Conservation (phyloP, 2,329 filamentous ascomycete species). For the Fusarium sp. region DNA sequence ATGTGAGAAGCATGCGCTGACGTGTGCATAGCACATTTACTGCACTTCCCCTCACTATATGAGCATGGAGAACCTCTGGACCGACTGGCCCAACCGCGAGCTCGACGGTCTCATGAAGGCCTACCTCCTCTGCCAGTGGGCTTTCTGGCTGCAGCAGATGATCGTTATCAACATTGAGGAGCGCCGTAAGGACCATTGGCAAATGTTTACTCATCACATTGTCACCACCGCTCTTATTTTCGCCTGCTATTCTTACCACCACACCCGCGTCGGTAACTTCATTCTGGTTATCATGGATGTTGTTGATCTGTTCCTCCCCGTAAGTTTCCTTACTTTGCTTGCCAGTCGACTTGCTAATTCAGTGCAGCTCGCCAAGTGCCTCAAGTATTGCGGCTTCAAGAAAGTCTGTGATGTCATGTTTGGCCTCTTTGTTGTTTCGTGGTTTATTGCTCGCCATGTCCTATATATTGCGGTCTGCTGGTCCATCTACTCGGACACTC, state of each 20-base stretch:
- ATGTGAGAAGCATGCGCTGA: not conserved
- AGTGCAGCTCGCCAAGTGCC: slow-evolving; percentile 86
- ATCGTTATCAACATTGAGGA: slow-evolving; percentile 95
- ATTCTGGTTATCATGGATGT: slow-evolving; percentile 94
- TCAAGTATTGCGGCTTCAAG: slow-evolving; percentile 86
- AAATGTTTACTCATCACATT: slow-evolving; percentile 96
- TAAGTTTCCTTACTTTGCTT: slow-evolving; percentile 79
- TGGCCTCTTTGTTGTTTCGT: slow-evolving; percentile 84
- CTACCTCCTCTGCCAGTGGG: slow-evolving; percentile 90
- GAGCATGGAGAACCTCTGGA: slow-evolving; percentile 82
- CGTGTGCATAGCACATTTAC: slow-evolving; percentile 76
- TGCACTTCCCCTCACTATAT: slow-evolving; percentile 80
- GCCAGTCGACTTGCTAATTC: slow-evolving; percentile 66
- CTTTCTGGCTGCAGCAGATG: slow-evolving; percentile 95
- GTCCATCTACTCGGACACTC: slow-evolving; percentile 57
- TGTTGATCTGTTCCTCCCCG: slow-evolving; percentile 87
- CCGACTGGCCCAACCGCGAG: slow-evolving; percentile 82
- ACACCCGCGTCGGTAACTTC: slow-evolving; percentile 86
- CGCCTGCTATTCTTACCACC: slow-evolving; percentile 85
- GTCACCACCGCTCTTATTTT: slow-evolving; percentile 85
- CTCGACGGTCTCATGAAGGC: slow-evolving; percentile 79
- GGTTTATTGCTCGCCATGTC: slow-evolving; percentile 85
- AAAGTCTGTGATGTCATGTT: slow-evolving; percentile 84
- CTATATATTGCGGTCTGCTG: slow-evolving; percentile 83
- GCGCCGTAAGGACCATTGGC: slow-evolving; percentile 90